These are phyloP conservation scores for Debaryomycetaceae sp. DNA, from an alignment of 1,139 yeast genomes.

Conservation along the genomic window DNA sequence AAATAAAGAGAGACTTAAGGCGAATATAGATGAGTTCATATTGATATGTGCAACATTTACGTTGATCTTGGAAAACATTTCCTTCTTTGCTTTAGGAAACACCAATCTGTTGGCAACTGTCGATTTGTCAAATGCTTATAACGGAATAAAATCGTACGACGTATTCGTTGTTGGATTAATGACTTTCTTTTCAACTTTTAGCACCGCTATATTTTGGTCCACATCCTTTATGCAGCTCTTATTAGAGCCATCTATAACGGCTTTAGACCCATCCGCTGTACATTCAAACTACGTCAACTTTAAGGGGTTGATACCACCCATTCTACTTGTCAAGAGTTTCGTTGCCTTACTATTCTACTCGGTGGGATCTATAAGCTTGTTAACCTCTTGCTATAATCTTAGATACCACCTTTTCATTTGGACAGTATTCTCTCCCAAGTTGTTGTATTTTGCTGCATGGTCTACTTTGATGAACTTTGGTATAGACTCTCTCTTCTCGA, in stretches of 20 bases:
- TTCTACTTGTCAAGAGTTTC: conserved; percentile 33
- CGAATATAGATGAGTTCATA: conserved; percentile 20
- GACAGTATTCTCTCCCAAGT: conserved; percentile 95
- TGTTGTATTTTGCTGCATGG: conserved; percentile 83
- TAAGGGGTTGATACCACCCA: not conserved
- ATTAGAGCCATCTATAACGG: conserved; percentile 3
- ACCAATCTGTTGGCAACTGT: conserved; percentile 91
- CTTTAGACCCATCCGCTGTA: not conserved
- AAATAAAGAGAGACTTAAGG: conserved; percentile 4
- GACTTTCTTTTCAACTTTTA: conserved; percentile 79
- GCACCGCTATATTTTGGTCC: conserved; percentile 84
- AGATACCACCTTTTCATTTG: conserved; percentile 89
- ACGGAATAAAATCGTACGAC: conserved; percentile 72
- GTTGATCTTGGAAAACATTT: conserved; percentile 58
- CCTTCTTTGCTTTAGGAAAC: conserved; percentile 86
- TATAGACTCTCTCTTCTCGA: conserved; percentile 30
- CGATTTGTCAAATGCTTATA: conserved; percentile 87
- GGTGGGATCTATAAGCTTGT: conserved; percentile 53
- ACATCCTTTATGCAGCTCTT: conserved; percentile 44
- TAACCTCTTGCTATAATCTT: conserved; percentile 68
- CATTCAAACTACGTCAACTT: not conserved
- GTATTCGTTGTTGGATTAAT: conserved; percentile 71
- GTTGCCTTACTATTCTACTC: conserved; percentile 52
- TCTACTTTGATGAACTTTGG: conserved; percentile 46
- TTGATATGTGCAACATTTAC: conserved; percentile 19